Conservation (phyloP, 257 asterid species). For the Coffea canephora region DNA sequence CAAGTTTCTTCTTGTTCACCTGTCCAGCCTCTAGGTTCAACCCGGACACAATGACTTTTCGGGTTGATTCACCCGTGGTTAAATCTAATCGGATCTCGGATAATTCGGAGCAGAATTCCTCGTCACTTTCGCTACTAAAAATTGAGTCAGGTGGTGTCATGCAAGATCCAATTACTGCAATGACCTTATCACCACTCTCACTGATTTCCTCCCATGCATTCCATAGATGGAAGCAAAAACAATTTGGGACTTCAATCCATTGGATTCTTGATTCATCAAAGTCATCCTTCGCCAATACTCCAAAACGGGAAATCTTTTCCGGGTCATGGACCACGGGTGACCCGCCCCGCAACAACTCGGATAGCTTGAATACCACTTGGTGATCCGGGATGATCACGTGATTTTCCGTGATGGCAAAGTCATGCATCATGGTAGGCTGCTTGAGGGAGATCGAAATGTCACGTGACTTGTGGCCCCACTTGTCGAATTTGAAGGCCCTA, state of each 20-base stretch:
- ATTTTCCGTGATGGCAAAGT: slow-evolving; percentile 48
- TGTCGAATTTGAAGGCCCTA: slow-evolving; percentile 42
- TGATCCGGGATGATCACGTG: slow-evolving; percentile 69
- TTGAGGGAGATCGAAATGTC: slow-evolving; percentile 42
- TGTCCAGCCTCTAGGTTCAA: slow-evolving; percentile 55
- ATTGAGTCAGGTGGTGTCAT: slow-evolving; percentile 42
- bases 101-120: slow-evolving; percentile 24
- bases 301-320: slow-evolving; percentile 43
- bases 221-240: slow-evolving; percentile 60
- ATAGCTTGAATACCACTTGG: slow-evolving; percentile 52
- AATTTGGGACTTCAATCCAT: slow-evolving; percentile 54
- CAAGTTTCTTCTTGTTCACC: slow-evolving; percentile 36
- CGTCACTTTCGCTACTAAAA: slow-evolving; percentile 19
- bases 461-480: slow-evolving; percentile 35
- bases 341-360: slow-evolving; percentile 46
- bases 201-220: slow-evolving; percentile 63
- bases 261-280: slow-evolving; percentile 32
- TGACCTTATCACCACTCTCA: slow-evolving; percentile 21
- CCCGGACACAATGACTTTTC: slow-evolving; percentile 35
- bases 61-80: slow-evolving; percentile 31
- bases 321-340: slow-evolving; percentile 47
- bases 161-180: slow-evolving; percentile 49
- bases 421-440: slow-evolving; percentile 58
- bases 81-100: slow-evolving; percentile 42
- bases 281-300: slow-evolving; percentile 37